phyloP scores from a whole-genome alignment of 371 early-diverging fungal species.

The Rozella allomycis region DNA sequence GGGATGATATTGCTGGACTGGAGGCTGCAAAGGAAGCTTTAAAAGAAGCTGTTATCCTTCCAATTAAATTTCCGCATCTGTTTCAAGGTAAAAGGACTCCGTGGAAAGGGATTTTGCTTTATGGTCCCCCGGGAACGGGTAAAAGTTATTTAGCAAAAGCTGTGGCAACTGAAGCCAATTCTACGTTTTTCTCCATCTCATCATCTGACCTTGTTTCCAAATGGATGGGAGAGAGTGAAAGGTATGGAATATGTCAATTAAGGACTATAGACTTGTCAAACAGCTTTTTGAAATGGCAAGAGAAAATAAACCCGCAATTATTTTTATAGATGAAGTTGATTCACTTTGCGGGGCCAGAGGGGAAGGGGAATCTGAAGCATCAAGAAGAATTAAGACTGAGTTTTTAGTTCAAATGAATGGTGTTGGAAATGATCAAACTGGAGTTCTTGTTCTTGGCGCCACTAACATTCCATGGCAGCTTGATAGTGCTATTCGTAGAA shows the following conservation, averaged over 20 bases:
- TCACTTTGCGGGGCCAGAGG: constrained; percentile 80
- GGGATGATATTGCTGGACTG: constrained; percentile 95
- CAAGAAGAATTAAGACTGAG: constrained; percentile 81
- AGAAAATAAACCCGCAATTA: constrained; percentile 75
- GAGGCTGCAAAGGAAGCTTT: constrained; percentile 94
- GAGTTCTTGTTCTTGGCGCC: constrained; percentile 81
- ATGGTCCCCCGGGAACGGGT: constrained; percentile 97
- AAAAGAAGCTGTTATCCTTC: constrained; percentile 94
- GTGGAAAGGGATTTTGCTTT: constrained; percentile 89
- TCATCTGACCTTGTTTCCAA: constrained; percentile 87
- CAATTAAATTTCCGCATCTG: constrained; percentile 86
- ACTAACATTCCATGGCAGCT: constrained; percentile 94
- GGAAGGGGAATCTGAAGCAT: constrained; percentile 86
- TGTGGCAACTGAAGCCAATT: constrained; percentile 82
- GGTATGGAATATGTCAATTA: too few species aligned
- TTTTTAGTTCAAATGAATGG: constrained; percentile 93
- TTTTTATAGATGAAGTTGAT: constrained; percentile 97
- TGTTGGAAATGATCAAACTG: constrained; percentile 77
- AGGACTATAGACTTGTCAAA: constrained; percentile 46
- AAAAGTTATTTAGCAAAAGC: constrained; percentile 94
- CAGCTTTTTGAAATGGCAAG: constrained; percentile 84
- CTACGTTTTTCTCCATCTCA: constrained; percentile 84
- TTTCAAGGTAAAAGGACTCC: constrained; percentile 84
- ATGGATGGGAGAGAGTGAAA: constrained; percentile 95
- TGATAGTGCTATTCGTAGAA: constrained; percentile 73